Base-by-base conservation (phyloP, 108 stramenopile genomes). In the Nitzschia sp. region DNA sequence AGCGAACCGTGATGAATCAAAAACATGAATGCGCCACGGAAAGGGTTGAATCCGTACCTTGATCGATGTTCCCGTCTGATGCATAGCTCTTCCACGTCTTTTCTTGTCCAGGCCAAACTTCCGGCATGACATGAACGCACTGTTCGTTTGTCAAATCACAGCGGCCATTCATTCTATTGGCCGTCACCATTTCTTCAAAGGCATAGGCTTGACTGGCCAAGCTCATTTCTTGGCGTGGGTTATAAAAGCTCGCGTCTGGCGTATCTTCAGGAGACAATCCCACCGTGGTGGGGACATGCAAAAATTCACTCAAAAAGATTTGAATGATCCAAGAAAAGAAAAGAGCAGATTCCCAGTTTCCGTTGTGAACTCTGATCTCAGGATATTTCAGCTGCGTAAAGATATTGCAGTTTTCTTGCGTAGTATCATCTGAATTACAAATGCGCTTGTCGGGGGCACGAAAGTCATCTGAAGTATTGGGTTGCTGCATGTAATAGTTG, bases 261-360 rank as follows among this genome's bases (percentile, higher is more conserved):
- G 53, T 73, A 42, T 61, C 70, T 18, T 57, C 45, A 13, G 57
- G 6, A 15, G 46, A n/a, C 13, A 61, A 55, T 0, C 74, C 81
- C 23, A 82, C 49, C 0, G 76, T 46, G 1, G 48, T 46, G 2
- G 81, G 81, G 26, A 82, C 81, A 27, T 64, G 68, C n/a, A 78
- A 57, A 2, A 74, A 36, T 61, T 82, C 81, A 15, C 51, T 68
- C n/a, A 82, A 45, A 32, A 77, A 49, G 5, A 82, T 78, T 66
- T 82, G 81, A 23, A 74, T 34, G 8, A 82, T 74, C 75, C 75
- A 82, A 30, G 28, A 45, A 19, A 67, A 66, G 15, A 82, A 54
- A 24, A 78, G 77, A 46, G 68, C 28, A 0, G 59, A 45, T 35
- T 82, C 81, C 81, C 81, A 82, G 46, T 82, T 64, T 3, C 34